Evolutionary conservation across 257 asterid genomes (phyloP).

Genomic region (Phtheirospermum japonicum): DNA sequence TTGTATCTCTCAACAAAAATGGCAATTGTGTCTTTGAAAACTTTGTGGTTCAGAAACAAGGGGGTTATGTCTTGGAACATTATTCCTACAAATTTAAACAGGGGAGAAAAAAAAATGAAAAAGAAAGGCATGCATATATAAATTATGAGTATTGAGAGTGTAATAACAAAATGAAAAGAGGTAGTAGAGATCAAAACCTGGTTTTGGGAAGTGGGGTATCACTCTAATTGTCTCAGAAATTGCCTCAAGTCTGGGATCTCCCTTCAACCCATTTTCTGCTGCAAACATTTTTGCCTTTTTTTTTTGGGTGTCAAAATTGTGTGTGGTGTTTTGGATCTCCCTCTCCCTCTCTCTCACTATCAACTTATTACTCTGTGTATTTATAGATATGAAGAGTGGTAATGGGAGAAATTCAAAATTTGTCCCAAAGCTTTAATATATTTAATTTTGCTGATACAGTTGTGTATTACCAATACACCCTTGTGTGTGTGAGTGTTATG

Average conservation of each 20-base stretch:
- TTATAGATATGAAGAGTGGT: not conserved
- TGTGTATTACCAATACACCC: too few species aligned
- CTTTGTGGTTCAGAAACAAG: slow-evolving; percentile 67
- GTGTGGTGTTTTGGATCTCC: not conserved
- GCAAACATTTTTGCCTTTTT: slow-evolving; percentile 48
- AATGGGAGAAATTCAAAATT: too few species aligned
- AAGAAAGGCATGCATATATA: slow-evolving; percentile 21
- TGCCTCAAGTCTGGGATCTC: slow-evolving; percentile 65
- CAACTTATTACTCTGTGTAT: not conserved
- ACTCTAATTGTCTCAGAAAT: slow-evolving; percentile 77
- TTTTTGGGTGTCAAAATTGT: not conserved
- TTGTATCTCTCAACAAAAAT: slow-evolving; percentile 82
- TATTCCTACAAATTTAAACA: slow-evolving; percentile 46
- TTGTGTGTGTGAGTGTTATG: too few species aligned
- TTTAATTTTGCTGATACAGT: too few species aligned
- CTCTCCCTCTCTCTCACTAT: not conserved
- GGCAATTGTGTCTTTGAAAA: slow-evolving; percentile 70
- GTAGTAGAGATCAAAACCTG: slow-evolving; percentile 41
- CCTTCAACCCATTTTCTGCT: slow-evolving; percentile 76
- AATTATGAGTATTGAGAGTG: not conserved
- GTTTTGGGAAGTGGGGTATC: slow-evolving; percentile 83
- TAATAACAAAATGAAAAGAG: slow-evolving; percentile 6
- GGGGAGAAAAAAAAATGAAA: not conserved
- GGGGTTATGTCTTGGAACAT: slow-evolving; percentile 91
- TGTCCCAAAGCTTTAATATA: too few species aligned